Evolutionary conservation across 1,284 basidiomycete genomes (phyloP).

Genomic region (Cryptococcus sp.): DNA sequence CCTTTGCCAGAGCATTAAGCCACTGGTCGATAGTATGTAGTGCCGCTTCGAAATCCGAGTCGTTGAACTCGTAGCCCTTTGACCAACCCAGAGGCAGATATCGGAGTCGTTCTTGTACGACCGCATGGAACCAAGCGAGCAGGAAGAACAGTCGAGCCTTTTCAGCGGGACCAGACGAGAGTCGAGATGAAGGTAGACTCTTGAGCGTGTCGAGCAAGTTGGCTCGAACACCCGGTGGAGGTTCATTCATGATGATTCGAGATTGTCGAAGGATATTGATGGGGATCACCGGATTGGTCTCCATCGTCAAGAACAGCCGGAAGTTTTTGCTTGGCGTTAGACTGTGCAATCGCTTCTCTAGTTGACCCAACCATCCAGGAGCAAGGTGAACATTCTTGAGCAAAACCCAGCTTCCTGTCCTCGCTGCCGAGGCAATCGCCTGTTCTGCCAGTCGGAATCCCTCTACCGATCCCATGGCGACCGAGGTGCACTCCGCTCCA

Average conservation of each 20-base stretch:
- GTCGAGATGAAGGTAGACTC: conserved; percentile 60
- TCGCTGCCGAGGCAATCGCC: conserved; percentile 80
- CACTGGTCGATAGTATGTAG: conserved; percentile 86
- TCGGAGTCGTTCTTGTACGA: conserved; percentile 89
- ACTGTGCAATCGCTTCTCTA: conserved; percentile 94
- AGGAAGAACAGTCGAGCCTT: conserved; percentile 87
- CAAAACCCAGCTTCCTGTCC: conserved; percentile 88
- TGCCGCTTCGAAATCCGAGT: conserved; percentile 92
- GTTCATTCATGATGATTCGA: conserved; percentile 93
- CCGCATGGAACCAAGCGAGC: conserved; percentile 96
- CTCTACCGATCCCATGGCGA: conserved; percentile 98
- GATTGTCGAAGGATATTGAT: conserved; percentile 94
- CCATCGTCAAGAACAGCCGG: conserved; percentile 95
- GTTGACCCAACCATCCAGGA: conserved; percentile 84
- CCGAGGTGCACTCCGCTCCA: conserved; percentile 68
- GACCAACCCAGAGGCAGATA: conserved; percentile 94
- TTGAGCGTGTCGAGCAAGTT: conserved; percentile 87
- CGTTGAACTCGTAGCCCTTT: conserved; percentile 94
- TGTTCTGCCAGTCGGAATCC: conserved; percentile 92
- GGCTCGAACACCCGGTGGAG: conserved; percentile 89
- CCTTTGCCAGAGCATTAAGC: conserved; percentile 72
- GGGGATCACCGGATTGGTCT: conserved; percentile 75
- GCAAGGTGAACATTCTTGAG: conserved; percentile 95
- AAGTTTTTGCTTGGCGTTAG: conserved; percentile 81
- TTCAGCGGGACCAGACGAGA: conserved; percentile 72